These are phyloP conservation scores for Spergularia marina DNA, from an alignment of 148 eudicot genomes.

Conservation along the genomic window DNA sequence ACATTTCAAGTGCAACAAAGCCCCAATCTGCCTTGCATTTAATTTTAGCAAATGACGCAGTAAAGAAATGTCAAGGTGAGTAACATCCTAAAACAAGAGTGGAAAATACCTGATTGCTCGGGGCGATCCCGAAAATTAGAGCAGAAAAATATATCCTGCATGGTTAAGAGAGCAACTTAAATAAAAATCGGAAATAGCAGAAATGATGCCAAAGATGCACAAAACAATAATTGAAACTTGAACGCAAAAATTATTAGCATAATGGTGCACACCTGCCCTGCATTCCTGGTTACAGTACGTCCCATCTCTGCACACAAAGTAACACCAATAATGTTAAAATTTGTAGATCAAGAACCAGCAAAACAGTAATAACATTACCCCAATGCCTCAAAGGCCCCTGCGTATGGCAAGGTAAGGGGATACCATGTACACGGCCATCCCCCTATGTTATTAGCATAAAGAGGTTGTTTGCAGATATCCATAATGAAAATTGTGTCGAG, in stretches of 20 bases:
- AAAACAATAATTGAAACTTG: not conserved
- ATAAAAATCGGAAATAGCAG: conserved; percentile 9
- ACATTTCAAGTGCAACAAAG: too few species aligned
- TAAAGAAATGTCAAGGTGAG: not conserved
- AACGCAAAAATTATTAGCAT: not conserved
- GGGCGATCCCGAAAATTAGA: conserved; percentile 58
- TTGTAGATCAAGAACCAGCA: not conserved
- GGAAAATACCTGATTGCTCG: conserved; percentile 57
- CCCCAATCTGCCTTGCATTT: too few species aligned
- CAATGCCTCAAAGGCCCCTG: too few species aligned
- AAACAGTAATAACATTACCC: not conserved
- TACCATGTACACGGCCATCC: too few species aligned
- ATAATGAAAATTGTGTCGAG: too few species aligned
- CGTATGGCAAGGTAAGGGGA: too few species aligned
- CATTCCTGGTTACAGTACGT: conserved; percentile 35
- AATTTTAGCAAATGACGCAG: not conserved
- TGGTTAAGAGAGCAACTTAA: conserved; percentile 13
- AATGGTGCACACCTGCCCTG: conserved; percentile 47
- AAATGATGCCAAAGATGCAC: conserved; percentile 3
- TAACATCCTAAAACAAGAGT: not conserved
- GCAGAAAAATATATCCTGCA: conserved; percentile 61
- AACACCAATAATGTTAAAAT: not conserved
- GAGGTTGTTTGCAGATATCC: too few species aligned
- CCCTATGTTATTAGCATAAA: too few species aligned
- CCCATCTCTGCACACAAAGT: conserved; percentile 51